A percentile compares a stretch with the other conserved stretches of the same genome.
phyloP scores from a whole-genome alignment of 345 rosid species.

The Gossypium stocksii region DNA sequence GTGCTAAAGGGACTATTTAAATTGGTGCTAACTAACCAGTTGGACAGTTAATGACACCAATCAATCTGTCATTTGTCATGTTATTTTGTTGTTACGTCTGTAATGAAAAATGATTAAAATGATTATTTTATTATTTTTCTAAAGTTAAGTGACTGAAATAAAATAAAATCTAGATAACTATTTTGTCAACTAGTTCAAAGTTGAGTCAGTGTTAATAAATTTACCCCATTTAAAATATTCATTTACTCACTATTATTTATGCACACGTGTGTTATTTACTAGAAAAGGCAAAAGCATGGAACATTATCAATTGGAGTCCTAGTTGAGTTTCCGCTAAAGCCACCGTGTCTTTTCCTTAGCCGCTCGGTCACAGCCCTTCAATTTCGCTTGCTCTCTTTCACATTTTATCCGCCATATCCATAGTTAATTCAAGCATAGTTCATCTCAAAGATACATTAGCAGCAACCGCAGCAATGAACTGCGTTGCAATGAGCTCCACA shows the following conservation, averaged over 20 bases:
- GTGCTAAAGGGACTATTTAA: too few relatives aligned
- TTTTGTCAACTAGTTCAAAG: accelerated
- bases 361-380: conserved; percentile 1
- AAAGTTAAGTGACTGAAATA: accelerated
- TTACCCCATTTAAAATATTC: too few relatives aligned
- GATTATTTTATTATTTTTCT: too few relatives aligned
- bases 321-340: not conserved
- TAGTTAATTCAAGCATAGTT: not conserved
- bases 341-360: conserved; percentile 10
- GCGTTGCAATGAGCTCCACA: conserved; percentile 40
- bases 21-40: too few relatives aligned
- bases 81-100: too few relatives aligned
- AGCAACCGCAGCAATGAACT: conserved; percentile 28
- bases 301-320: not conserved
- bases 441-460: not conserved
- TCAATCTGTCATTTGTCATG: accelerated
- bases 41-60: too few relatives aligned
- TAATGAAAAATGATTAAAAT: too few relatives aligned
- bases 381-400: not conserved
- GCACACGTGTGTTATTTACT: too few relatives aligned
- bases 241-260: too few relatives aligned
- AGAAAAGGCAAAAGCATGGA: not conserved
- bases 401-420: not conserved
- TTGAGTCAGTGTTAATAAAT: too few relatives aligned
- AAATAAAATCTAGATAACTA: accelerated